Conservation (phyloP, 352 stramenopile species). For the Pythium scleroteichum region DNA sequence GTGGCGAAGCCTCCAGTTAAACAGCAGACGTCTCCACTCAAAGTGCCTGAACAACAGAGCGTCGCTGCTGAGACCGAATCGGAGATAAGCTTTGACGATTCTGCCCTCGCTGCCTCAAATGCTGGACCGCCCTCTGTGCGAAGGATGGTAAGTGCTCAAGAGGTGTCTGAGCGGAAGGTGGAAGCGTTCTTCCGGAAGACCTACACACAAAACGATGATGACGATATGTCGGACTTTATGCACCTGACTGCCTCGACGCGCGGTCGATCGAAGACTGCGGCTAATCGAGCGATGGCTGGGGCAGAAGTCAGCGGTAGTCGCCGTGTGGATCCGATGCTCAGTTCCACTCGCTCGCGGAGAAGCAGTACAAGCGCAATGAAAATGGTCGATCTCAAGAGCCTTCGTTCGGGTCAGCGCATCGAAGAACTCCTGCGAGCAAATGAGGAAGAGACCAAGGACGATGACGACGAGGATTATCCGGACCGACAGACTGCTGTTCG, state of each 20-base stretch:
- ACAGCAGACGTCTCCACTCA: background rate
- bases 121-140: conserved; percentile 30
- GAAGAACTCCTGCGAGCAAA: conserved; percentile 24
- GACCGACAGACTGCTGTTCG: conserved; percentile 1
- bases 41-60: background rate
- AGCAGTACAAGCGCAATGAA: conserved; percentile 24
- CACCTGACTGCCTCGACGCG: conserved; percentile 3
- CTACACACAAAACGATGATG: conserved; percentile 24
- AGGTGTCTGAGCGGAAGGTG: conserved; percentile 43
- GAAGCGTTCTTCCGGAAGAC: conserved; percentile 52
- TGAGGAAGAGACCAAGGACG: conserved; percentile 24
- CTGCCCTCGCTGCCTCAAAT: background rate
- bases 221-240: conserved; percentile 29
- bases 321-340: conserved; percentile 3
- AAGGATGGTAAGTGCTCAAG: conserved; percentile 42
- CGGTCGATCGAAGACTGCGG: conserved; percentile 13
- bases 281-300: conserved; percentile 6
- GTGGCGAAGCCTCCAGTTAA: conserved; percentile 15
- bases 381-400: conserved; percentile 19
- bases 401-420: conserved; percentile 15
- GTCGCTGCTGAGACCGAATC: background rate
- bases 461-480: conserved; percentile 1
- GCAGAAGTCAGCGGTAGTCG: background rate
- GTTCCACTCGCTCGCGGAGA: background rate
- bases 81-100: background rate